Evolutionary conservation across 257 asterid species (phyloP).

Genomic region (Solanum rostratum): DNA sequence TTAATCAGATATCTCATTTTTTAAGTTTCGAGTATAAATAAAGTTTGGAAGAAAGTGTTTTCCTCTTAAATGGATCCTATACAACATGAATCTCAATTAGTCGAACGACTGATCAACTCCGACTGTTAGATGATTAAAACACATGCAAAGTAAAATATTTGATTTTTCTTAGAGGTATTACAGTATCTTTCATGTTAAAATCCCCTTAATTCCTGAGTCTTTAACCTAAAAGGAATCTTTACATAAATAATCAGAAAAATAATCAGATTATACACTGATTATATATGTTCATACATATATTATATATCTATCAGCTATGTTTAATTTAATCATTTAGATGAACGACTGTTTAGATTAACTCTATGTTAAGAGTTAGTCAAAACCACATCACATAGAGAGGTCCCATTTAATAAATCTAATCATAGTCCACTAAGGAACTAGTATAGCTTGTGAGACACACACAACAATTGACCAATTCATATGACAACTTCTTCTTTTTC

Average conservation of each 20-base stretch:
- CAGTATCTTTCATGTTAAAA: neutral
- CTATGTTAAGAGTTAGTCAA: neutral
- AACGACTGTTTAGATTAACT: neutral
- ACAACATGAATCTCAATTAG: neutral
- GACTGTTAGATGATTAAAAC: neutral
- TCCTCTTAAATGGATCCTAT: neutral
- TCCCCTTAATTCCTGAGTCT: too few relatives aligned
- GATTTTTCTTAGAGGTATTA: neutral
- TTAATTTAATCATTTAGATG: too few relatives aligned
- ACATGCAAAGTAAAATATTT: neutral
- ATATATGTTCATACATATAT: too few relatives aligned
- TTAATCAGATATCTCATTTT: neutral
- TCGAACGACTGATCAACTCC: neutral
- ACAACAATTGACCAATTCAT: neutral
- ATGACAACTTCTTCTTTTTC: neutral
- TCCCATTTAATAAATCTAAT: neutral
- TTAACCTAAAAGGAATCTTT: neutral
- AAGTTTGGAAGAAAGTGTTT: neutral
- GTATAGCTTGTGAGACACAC: neutral
- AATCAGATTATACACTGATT: accelerated
- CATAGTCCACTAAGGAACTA: neutral
- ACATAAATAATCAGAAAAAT: accelerated
- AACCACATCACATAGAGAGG: neutral
- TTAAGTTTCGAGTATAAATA: neutral
- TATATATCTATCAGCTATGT: too few relatives aligned